Conservation (phyloP, 768 basidiomycete species). For the Russula sp. region DNA sequence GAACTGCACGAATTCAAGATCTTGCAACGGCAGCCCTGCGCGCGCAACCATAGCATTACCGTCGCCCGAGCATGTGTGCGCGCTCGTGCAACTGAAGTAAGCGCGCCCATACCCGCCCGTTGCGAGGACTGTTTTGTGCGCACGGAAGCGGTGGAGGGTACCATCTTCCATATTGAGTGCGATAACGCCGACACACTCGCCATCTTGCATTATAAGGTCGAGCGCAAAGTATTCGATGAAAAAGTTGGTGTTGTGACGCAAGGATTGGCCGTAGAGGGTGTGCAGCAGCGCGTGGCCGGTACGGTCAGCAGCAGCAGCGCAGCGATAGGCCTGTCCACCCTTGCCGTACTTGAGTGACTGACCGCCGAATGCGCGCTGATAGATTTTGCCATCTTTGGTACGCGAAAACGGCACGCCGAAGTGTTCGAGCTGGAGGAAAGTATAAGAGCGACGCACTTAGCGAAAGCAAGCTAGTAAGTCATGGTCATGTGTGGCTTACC, state of each 20-base stretch:
- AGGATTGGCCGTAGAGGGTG: slow-evolving; percentile 98
- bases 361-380: slow-evolving; percentile 98
- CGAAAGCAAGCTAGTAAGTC: not conserved
- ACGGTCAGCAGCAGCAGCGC: slow-evolving; percentile 97
- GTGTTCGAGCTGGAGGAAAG: slow-evolving; percentile 77
- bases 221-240: slow-evolving; percentile 99
- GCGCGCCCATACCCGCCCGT: slow-evolving; percentile 98
- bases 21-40: slow-evolving; percentile 94
- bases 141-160: slow-evolving; percentile 95
- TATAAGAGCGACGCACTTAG: not conserved
- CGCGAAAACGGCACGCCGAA: slow-evolving; percentile 98
- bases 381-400: slow-evolving; percentile 98
- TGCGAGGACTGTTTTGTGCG: slow-evolving; percentile 97
- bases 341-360: slow-evolving; percentile 96
- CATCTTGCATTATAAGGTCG: slow-evolving; percentile 97
- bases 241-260: slow-evolving; percentile 98
- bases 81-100: slow-evolving; percentile 98
- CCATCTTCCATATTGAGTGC: slow-evolving; percentile 99
- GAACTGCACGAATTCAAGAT: slow-evolving; percentile 99
- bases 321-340: slow-evolving; percentile 98
- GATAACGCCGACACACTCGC: slow-evolving; percentile 98
- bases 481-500: slow-evolving; percentile 37
- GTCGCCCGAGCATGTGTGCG: slow-evolving; percentile 98
- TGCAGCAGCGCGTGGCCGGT: slow-evolving; percentile 98
- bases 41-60: slow-evolving; percentile 98